Base-by-base conservation (phyloP, 306 rosid genomes). In the Begonia masoniana region DNA sequence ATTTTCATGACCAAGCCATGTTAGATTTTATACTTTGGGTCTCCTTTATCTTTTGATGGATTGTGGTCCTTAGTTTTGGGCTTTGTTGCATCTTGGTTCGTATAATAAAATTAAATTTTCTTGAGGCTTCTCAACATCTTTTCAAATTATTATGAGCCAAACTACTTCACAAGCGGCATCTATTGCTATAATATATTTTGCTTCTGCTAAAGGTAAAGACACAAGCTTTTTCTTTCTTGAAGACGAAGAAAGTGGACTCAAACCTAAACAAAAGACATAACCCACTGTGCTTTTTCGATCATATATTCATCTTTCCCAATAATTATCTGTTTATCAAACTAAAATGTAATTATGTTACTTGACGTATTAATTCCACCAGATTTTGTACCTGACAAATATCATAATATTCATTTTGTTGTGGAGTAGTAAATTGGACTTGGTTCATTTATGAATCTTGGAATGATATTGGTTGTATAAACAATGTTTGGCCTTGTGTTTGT, bases 401-500 rank as follows among this genome's bases (percentile, higher is more conserved):
- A 12, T 10, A 39, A 17, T 14, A 31, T 48, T 2, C 50, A 2
- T 13, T 50, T 51, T 6, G 1, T 0, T 10, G 50, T 17, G 4
- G 9, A 11, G 21, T 19, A 62, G 10, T 62, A 43, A 9, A 5
- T 11, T 10, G 24, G 43, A 10, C 31, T 54, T 11, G 54, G 49
- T 0, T 16, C 41, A 47, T 21, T 47, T 48, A 63, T 63, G 10
- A 43, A 46, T 7, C 50, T 55, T 9, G 49, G 54, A 16, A 55
- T 13, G 7, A 54, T 1, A 13, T 39, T 16, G 6, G 51, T 26
- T 0, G 2, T 3, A 62, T 62, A 31, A n/a, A 52, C 12, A 19
- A 62, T 52, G 14, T 62, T 16, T 12, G 42, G 51, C 11, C 58
- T 52, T 10, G 46, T 52, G 14, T 52, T 21, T 3, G 45, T 62